These are phyloP conservation scores for Colletotrichum cordylinicola DNA, from an alignment of 2,329 filamentous ascomycete genomes.

Conservation along the genomic window DNA sequence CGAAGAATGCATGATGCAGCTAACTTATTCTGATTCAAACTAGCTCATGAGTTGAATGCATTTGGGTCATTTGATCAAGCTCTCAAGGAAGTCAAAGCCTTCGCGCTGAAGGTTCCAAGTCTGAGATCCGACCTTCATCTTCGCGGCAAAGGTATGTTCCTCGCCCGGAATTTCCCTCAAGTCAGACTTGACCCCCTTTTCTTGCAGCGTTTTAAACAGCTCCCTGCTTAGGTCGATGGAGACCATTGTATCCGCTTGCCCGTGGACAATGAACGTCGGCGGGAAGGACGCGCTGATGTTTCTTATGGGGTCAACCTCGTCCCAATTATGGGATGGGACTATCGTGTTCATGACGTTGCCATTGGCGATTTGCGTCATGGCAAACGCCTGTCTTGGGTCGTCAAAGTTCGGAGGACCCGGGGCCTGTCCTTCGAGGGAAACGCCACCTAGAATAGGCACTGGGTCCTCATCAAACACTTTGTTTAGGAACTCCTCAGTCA, in stretches of 20 bases:
- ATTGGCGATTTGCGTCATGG: slow-evolving; percentile 44
- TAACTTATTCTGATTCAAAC: background rate
- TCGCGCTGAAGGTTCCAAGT: slow-evolving; percentile 39
- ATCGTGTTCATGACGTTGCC: slow-evolving; percentile 41
- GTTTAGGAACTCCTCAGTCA: slow-evolving; percentile 35
- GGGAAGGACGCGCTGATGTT: slow-evolving; percentile 36
- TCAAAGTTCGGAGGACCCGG: slow-evolving; percentile 37
- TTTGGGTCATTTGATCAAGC: slow-evolving; percentile 10
- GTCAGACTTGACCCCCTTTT: slow-evolving; percentile 36
- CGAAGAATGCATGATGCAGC: background rate
- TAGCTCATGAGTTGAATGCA: background rate
- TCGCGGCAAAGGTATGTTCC: slow-evolving; percentile 47
- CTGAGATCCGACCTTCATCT: slow-evolving; percentile 42
- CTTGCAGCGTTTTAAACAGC: slow-evolving; percentile 30
- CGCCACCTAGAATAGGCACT: slow-evolving; percentile 40
- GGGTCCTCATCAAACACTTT: slow-evolving; percentile 40
- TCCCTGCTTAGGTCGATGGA: slow-evolving; percentile 37
- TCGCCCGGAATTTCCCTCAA: slow-evolving; percentile 43
- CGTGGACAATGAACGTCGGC: slow-evolving; percentile 49
- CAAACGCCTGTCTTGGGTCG: slow-evolving; percentile 42
- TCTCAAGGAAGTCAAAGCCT: slow-evolving; percentile 48
- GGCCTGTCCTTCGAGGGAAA: slow-evolving; percentile 46
- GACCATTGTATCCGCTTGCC: slow-evolving; percentile 43
- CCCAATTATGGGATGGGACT: slow-evolving; percentile 29
- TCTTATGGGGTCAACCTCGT: slow-evolving; percentile 36